Percentiles rank a stretch among this genome's conserved stretches.
Conservation (phyloP, 2,329 filamentous ascomycete species). For the Aspergillus intermedius region DNA sequence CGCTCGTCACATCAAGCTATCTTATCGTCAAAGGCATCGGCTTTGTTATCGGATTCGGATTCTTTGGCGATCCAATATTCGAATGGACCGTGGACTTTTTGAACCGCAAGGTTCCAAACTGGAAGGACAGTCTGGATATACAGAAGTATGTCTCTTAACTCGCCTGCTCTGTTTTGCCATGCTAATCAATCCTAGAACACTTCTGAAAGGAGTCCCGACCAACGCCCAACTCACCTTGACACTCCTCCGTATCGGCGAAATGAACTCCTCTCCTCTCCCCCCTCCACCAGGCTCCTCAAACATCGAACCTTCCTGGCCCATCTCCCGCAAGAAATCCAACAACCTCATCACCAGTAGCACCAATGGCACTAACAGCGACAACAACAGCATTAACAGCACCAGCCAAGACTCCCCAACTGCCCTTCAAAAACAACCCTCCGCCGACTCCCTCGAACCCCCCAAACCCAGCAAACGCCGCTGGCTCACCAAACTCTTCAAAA, state of each 20-base stretch:
- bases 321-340: conserved; percentile 42
- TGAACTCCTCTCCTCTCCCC: conserved; percentile 71
- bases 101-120: conserved; percentile 54
- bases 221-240: conserved; percentile 81
- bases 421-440: conserved; percentile 21
- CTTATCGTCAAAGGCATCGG: conserved; percentile 59
- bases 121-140: conserved; percentile 69
- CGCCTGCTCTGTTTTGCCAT: not conserved
- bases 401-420: conserved; percentile 42
- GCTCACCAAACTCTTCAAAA: conserved; percentile 46
- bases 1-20: conserved; percentile 52
- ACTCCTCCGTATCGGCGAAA: conserved; percentile 72
- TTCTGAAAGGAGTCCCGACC: conserved; percentile 75
- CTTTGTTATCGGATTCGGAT: conserved; percentile 62
- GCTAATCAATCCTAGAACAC: conserved; percentile 41
- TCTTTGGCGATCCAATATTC: conserved; percentile 75
- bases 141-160: conserved; percentile 44
- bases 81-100: conserved; percentile 49
- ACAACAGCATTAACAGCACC: conserved; percentile 54
- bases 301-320: conserved; percentile 24
- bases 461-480: conserved; percentile 36
- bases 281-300: conserved; percentile 46
- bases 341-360: conserved; percentile 49
- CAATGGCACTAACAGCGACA: conserved; percentile 52
- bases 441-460: conserved; percentile 1